A percentile compares a stretch with the other conserved stretches of the same genome.
Evolutionary conservation across 176 grass and related monocot genomes (phyloP).

Genomic region (Juncus inflexus): DNA sequence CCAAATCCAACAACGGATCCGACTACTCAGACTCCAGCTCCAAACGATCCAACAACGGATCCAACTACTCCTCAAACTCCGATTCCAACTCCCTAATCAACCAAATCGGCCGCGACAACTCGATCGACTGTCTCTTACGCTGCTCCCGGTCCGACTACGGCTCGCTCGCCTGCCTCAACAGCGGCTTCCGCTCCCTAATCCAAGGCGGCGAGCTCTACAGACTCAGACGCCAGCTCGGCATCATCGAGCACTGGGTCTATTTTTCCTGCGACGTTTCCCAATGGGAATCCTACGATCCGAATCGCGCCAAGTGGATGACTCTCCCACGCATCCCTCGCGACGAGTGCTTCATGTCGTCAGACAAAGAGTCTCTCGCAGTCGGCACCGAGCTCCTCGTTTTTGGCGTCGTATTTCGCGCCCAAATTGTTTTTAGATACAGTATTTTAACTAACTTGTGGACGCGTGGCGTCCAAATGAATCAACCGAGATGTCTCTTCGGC

Average conservation of each 20-base stretch:
- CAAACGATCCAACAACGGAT: conserved; percentile 18
- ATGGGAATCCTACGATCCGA: conserved; percentile 74
- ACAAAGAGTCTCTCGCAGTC: conserved; percentile 69
- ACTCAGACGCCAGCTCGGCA: conserved; percentile 40
- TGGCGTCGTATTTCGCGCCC: conserved; percentile 38
- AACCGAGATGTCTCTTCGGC: conserved; percentile 49
- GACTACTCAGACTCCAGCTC: conserved; percentile 35
- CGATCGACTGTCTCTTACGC: conserved; percentile 50
- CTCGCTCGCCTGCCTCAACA: conserved; percentile 36
- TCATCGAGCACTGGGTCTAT: conserved; percentile 80
- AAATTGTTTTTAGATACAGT: conserved; percentile 74
- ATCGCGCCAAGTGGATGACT: conserved; percentile 48
- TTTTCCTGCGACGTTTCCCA: conserved; percentile 58
- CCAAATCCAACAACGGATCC: conserved; percentile 38
- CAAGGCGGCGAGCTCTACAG: conserved; percentile 54
- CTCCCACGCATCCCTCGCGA: conserved; percentile 55
- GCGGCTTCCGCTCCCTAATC: conserved; percentile 42
- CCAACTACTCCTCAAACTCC: conserved; percentile 15
- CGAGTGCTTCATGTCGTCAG: conserved; percentile 40
- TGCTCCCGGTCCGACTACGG: conserved; percentile 60
- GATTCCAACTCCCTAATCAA: conserved; percentile 41
- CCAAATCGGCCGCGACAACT: conserved; percentile 51
- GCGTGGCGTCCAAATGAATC: conserved; percentile 52
- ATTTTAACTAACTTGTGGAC: conserved; percentile 80
- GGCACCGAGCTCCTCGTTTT: conserved; percentile 77